phyloP scores from a whole-genome alignment of 345 rosid genomes.

The Clausena lansium region DNA sequence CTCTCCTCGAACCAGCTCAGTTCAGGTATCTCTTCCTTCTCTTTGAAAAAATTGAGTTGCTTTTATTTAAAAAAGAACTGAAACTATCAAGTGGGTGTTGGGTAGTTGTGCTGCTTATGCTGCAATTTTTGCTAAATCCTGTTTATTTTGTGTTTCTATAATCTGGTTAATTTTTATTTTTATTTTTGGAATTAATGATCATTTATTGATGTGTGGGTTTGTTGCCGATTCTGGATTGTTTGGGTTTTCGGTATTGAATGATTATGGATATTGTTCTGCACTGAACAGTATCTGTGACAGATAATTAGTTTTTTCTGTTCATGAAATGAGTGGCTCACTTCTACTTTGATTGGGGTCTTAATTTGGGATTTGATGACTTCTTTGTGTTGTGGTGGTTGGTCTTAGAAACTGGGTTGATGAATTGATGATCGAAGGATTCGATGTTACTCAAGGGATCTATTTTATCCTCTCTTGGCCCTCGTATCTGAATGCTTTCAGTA shows the following conservation, averaged over 20 bases:
- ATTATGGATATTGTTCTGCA: not conserved
- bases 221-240: not conserved
- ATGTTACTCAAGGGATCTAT: not conserved
- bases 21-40: slow-evolving; percentile 40
- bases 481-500: not conserved
- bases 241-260: not conserved
- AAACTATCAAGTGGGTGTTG: not conserved
- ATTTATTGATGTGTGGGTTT: not conserved
- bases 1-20: slow-evolving; percentile 38
- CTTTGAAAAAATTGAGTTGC: not conserved
- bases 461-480: not conserved
- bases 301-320: not conserved
- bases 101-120: not conserved
- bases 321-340: not conserved
- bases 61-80: not conserved
- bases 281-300: not conserved
- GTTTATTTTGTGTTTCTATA: not conserved
- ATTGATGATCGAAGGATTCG: not conserved
- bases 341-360: not conserved
- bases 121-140: not conserved
- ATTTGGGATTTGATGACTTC: not conserved
- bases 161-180: not conserved
- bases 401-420: not conserved
- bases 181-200: no score
- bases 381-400: not conserved